These are phyloP conservation scores for Barnettozyma sucrosica DNA, from an alignment of 805 yeast species.

Conservation along the genomic window DNA sequence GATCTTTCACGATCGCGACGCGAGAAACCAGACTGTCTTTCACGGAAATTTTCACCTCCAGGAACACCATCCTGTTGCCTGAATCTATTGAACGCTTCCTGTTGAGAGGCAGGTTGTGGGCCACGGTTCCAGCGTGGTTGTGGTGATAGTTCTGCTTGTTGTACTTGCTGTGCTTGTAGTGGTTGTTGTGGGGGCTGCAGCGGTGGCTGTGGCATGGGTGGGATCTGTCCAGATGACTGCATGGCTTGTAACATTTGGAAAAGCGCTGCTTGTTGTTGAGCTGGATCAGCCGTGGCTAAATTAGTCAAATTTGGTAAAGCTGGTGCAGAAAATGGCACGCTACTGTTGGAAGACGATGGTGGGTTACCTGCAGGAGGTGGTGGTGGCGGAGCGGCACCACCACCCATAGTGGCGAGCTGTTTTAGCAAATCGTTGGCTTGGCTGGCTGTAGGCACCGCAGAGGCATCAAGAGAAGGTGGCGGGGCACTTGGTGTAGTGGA, in stretches of 20 bases:
- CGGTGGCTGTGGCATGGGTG: constrained; percentile 20
- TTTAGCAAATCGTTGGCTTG: constrained; percentile 62
- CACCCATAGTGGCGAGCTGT: constrained; percentile 53
- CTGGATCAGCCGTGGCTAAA: constrained; percentile 21
- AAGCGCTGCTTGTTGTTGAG: constrained; percentile 37
- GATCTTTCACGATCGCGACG: constrained; percentile 27
- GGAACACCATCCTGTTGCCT: constrained; percentile 20
- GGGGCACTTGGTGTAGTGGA: constrained; percentile 65
- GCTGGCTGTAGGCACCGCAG: constrained; percentile 20
- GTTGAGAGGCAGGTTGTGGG: constrained; percentile 17
- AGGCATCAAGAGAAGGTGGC: constrained; percentile 36
- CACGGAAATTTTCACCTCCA: constrained; percentile 16
- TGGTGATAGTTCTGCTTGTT: constrained; percentile 8
- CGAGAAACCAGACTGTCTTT: constrained; percentile 13
- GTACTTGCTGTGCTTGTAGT: constrained; percentile 10
- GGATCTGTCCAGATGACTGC: constrained; percentile 27
- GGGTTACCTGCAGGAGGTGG: not conserved
- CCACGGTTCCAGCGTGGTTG: constrained; percentile 11
- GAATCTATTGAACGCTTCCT: constrained; percentile 23
- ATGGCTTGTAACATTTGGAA: constrained; percentile 33
- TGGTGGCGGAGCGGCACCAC: not conserved
- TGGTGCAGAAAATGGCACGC: constrained; percentile 6
- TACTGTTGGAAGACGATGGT: not conserved
- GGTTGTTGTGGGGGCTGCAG: constrained; percentile 8
- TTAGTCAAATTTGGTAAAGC: constrained; percentile 14